A percentile compares a stretch with the other conserved stretches of the same genome.
These are phyloP conservation scores for Colletotrichum filicis DNA, from an alignment of 2,329 filamentous ascomycete genomes.

Conservation along the genomic window DNA sequence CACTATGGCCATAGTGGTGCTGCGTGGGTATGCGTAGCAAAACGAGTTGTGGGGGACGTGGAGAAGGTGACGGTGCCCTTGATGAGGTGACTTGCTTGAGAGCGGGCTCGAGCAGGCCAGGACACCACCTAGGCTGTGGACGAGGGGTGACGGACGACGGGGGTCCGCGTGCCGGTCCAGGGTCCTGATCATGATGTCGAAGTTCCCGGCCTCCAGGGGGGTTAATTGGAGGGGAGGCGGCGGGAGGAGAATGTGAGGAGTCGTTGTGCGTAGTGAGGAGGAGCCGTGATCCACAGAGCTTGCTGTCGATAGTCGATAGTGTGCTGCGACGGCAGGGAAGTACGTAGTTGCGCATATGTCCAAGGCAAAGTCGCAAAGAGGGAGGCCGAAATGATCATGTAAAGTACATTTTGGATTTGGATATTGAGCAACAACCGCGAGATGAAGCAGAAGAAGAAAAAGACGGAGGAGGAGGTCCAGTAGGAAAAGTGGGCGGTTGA, in stretches of 20 bases:
- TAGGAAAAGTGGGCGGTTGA: conserved; percentile 1
- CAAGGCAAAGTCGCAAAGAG: neutral
- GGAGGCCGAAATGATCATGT: neutral
- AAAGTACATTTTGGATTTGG: neutral
- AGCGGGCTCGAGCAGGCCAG: neutral
- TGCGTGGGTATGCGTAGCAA: neutral
- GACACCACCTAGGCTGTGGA: neutral
- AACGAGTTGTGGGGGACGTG: conserved; percentile 29
- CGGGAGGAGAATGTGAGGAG: neutral
- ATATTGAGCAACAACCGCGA: neutral
- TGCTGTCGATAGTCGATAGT: conserved; percentile 19
- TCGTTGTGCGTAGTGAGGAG: neutral
- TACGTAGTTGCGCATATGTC: conserved; percentile 4
- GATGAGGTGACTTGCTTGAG: conserved; percentile 29
- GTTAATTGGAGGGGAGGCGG: conserved; percentile 15
- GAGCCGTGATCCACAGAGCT: neutral
- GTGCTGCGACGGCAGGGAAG: conserved; percentile 18
- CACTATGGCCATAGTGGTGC: too few relatives aligned
- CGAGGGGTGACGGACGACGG: conserved; percentile 20
- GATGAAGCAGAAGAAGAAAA: neutral
- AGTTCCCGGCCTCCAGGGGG: conserved; percentile 4
- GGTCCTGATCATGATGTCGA: conserved; percentile 31
- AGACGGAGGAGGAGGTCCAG: neutral
- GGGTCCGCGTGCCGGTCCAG: conserved; percentile 26
- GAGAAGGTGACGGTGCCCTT: conserved; percentile 31